Base-by-base conservation (phyloP, 2,329 filamentous ascomycete genomes). In the Colletotrichum sp. region DNA sequence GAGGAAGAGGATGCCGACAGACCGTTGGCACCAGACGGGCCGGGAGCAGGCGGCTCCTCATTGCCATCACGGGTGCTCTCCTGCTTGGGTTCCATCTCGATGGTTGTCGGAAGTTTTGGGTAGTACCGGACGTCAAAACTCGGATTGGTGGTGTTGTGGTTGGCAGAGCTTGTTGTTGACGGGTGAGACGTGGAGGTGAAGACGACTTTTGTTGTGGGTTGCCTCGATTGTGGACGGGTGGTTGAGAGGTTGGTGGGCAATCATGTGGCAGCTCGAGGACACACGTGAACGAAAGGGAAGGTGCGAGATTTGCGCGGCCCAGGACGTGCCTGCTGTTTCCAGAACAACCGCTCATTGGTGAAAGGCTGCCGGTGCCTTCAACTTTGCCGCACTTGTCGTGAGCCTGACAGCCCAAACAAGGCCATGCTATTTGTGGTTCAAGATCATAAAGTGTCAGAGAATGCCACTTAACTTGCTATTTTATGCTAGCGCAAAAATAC, bases 401-500 rank as follows among this genome's bases (percentile, higher is more conserved):
- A 47, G 2, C 18, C 43, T 4, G 11, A n/a, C 43, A n/a, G 18
- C 11, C n/a, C 4, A n/a, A 11, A 21, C 11, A 13, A 21, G n/a
- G 13, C n/a, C 11, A 51, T 51, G 43, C 12, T 4, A 7, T 51
- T 3, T 4, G 4, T 13, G 12, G 1, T 21, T 51, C 6, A 51
- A 51, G 2, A 13, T 51, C n/a, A n/a, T 21, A 51, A 47, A 18
- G n/a, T n/a, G 3, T 9, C 9, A 47, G 38, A 47, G 43, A n/a
- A 51, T 13, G 12, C 11, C 12, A 21, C 43, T 13, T 2, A 21
- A 8, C n/a, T 13, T n/a, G 9, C 5, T 9, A 21, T 7, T 47
- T 7, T 3, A 3, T 11, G n/a, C 43, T n/a, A 6, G 4, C 3
- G 18, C 11, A 21, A 47, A 7, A n/a, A 6, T 0, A 5, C 9